phyloP scores from a whole-genome alignment of 2,329 filamentous ascomycete genomes.

The Fusarium burgessii region DNA sequence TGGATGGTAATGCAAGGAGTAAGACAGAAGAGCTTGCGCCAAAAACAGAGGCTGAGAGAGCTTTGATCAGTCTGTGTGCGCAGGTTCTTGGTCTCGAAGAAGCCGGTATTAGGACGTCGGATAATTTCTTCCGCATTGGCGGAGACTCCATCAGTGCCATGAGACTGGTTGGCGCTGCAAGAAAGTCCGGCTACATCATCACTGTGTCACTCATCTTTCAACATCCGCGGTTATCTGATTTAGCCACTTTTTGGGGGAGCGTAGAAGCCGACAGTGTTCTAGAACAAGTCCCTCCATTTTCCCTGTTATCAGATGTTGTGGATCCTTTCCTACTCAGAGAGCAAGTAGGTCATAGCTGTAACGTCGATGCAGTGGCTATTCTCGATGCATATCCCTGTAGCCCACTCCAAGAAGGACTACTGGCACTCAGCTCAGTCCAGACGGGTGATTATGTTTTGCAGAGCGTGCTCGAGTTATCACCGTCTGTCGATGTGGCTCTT shows the following conservation, averaged over 20 bases:
- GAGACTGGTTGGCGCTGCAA: constrained; percentile 58
- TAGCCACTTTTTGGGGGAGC: background rate
- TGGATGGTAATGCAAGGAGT: background rate
- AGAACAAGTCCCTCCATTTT: background rate
- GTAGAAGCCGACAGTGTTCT: background rate
- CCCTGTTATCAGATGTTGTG: background rate
- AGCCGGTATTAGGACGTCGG: background rate
- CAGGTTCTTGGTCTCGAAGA: constrained; percentile 37
- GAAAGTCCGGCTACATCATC: constrained; percentile 49
- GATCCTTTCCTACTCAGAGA: background rate
- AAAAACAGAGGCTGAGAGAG: background rate
- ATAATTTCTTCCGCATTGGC: constrained; percentile 22
- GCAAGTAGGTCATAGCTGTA: background rate
- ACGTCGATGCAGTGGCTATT: background rate
- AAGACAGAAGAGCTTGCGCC: constrained; percentile 46
- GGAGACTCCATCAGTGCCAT: constrained; percentile 34
- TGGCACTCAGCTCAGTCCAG: constrained; percentile 46
- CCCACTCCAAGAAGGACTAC: constrained; percentile 52
- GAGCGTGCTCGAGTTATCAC: background rate
- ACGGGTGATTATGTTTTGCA: constrained; percentile 37
- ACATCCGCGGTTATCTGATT: constrained; percentile 25
- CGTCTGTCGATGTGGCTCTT: background rate
- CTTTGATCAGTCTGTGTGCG: background rate
- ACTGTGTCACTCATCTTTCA: constrained; percentile 52
- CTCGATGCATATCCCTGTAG: constrained; percentile 54